Percentiles rank a stretch among this genome's conserved stretches.
Conservation (phyloP, 176 grass and related monocot species). For the Dendrocalamus sinicus region DNA sequence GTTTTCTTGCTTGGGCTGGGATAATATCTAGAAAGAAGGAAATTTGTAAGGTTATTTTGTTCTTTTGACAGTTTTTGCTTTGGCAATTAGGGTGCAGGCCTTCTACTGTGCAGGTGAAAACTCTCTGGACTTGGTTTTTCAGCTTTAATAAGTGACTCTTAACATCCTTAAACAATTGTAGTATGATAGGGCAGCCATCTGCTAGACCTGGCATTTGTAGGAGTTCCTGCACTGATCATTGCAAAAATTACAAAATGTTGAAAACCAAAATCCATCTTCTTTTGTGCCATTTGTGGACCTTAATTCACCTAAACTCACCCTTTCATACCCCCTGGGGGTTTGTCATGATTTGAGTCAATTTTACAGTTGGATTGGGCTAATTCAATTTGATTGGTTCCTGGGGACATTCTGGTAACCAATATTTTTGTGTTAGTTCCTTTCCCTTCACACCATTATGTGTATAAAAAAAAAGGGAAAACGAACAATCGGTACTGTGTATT, state of each 20-base stretch:
- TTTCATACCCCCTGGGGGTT: not conserved
- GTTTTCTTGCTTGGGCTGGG: not conserved
- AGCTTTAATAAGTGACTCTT: not conserved
- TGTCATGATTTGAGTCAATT: not conserved
- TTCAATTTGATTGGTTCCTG: not conserved
- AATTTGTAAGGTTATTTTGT: not conserved
- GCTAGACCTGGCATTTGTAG: not conserved
- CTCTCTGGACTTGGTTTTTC: not conserved
- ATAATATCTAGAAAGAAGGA: conserved; percentile 1
- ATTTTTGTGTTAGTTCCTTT: not conserved
- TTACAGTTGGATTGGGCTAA: not conserved
- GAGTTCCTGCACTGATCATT: not conserved
- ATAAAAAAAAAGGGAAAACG: not conserved
- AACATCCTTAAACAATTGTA: not conserved
- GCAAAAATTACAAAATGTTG: not conserved
- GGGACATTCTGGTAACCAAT: not conserved
- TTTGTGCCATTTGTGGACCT: not conserved
- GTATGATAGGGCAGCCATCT: not conserved
- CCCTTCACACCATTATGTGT: not conserved
- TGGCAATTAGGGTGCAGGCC: not conserved
- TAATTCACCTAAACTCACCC: not conserved
- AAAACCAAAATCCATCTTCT: not conserved
- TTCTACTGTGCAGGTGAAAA: not conserved
- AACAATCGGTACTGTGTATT: not conserved
- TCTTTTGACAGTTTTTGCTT: not conserved